These are phyloP conservation scores for Paraphaeosphaeria sporulosa DNA, from an alignment of 2,329 filamentous ascomycete species.

Conservation along the genomic window DNA sequence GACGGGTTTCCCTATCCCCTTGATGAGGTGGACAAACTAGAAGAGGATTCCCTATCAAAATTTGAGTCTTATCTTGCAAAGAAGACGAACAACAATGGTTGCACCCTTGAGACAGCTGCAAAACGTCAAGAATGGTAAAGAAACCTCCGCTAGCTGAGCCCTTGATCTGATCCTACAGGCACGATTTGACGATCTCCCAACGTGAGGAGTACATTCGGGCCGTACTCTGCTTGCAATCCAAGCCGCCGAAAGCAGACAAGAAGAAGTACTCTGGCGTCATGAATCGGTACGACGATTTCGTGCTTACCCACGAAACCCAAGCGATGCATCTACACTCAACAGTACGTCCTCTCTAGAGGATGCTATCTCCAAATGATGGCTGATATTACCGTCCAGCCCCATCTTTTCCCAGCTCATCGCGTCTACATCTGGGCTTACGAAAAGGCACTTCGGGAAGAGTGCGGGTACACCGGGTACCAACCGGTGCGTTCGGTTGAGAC, in stretches of 20 bases:
- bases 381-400: constrained; percentile 21
- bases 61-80: constrained; percentile 34
- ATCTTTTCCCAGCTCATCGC: constrained; percentile 45
- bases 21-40: constrained; percentile 31
- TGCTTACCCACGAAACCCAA: constrained; percentile 33
- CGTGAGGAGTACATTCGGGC: constrained; percentile 33
- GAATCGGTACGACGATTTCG: constrained; percentile 35
- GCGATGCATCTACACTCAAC: constrained; percentile 32
- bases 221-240: constrained; percentile 31
- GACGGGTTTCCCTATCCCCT: constrained; percentile 35
- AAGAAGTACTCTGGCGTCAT: constrained; percentile 26
- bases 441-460: constrained; percentile 47
- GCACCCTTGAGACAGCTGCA: constrained; percentile 31
- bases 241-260: constrained; percentile 27
- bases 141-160: not conserved
- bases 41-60: constrained; percentile 26
- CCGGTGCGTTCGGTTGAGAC: constrained; percentile 25
- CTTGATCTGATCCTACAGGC: constrained; percentile 18
- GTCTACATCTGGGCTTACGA: constrained; percentile 49
- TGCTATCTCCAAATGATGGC: constrained; percentile 26
- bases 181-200: constrained; percentile 27
- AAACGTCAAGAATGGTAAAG: constrained; percentile 31
- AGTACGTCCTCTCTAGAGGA: constrained; percentile 18
- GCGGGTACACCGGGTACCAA: constrained; percentile 47
- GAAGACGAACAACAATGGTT: constrained; percentile 27